Base-by-base conservation (phyloP, 164 flowering plant genomes). In the Magnolia kwangsiensis region DNA sequence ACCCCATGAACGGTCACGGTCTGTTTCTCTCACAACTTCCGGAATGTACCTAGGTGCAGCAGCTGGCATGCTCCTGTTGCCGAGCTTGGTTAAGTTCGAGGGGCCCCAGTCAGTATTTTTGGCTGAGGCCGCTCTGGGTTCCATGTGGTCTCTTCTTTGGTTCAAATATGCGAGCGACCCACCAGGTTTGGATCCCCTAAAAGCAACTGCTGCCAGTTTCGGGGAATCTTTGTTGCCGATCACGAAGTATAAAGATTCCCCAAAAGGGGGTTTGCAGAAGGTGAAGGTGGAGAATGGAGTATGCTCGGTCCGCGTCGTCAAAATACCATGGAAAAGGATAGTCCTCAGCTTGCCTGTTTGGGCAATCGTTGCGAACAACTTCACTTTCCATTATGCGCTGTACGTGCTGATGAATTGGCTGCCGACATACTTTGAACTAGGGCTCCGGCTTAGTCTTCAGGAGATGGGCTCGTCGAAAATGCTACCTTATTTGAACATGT, bases 11-110 rank as follows among this genome's bases (percentile, higher is more conserved):
- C 78, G 96, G 65, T 94, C 98, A 49, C 90, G 98, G 71, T 94
- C 97, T 19, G 98, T 94, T 76, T 94, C 98, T 45, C 90, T 94
- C 67, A 91, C 98, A 24, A 92, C 90, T 23, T 92, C 97, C 7
- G 98, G 98, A 20, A 94, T 94, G 98, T 94, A 94, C 81, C 87
- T 94, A 4, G 98, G 98, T 61, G 97, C 98, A 27, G 98, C 98
- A 72, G 82, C 82, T 29, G 98, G 97, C 65, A 94, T 90, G 93
- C 91, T 92, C 75, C 24, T 88, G 63, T 89, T 92, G 72, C 98
- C 98, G 6, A 91, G 87, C 82, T 80, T 94, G 72, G 97, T 94
- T 67, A 90, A 91, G 80, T 85, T 87, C 29, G 77, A 76, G 72
- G 97, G 98, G 8, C 94, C 98, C 1, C 88, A 90, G 55, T 89